A percentile compares a stretch with the other conserved stretches of the same genome.
phyloP scores from a whole-genome alignment of 148 eudicot genomes.

The Nyssa sinensis region DNA sequence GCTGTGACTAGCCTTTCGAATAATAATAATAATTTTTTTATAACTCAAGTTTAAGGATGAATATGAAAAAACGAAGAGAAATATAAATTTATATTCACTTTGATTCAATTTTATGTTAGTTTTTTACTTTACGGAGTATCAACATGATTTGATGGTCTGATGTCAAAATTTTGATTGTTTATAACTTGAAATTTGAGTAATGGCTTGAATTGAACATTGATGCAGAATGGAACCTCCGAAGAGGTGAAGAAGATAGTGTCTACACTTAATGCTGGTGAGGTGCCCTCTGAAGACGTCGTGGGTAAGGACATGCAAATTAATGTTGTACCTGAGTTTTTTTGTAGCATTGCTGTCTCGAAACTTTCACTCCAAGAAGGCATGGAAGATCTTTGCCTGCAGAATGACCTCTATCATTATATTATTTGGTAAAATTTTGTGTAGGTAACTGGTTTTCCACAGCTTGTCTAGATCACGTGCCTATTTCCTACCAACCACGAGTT shows the following conservation, averaged over 20 bases:
- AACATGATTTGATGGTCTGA: neutral
- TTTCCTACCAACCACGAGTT: no score
- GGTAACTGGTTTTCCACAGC: no score
- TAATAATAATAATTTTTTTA: no score
- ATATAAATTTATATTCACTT: no score
- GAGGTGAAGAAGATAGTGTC: slow-evolving; percentile 79
- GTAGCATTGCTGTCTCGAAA: neutral
- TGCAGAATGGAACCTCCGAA: slow-evolving; percentile 71
- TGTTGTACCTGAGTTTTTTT: neutral
- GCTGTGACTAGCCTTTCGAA: no score
- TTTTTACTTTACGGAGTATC: neutral
- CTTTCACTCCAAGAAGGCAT: neutral
- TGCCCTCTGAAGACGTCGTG: slow-evolving; percentile 71
- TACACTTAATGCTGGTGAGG: slow-evolving; percentile 55
- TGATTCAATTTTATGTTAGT: no score
- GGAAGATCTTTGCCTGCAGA: neutral
- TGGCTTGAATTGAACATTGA: neutral
- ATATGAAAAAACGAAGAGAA: no score
- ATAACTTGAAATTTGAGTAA: neutral
- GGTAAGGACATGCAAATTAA: slow-evolving; percentile 37
- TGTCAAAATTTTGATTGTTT: neutral
- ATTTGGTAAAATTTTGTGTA: neutral
- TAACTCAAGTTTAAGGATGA: no score
- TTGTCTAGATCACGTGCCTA: no score
- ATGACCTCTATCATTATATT: neutral